These are phyloP conservation scores for Cenchrus fungigraminus DNA, from an alignment of 176 grass and related monocot species.

Conservation along the genomic window DNA sequence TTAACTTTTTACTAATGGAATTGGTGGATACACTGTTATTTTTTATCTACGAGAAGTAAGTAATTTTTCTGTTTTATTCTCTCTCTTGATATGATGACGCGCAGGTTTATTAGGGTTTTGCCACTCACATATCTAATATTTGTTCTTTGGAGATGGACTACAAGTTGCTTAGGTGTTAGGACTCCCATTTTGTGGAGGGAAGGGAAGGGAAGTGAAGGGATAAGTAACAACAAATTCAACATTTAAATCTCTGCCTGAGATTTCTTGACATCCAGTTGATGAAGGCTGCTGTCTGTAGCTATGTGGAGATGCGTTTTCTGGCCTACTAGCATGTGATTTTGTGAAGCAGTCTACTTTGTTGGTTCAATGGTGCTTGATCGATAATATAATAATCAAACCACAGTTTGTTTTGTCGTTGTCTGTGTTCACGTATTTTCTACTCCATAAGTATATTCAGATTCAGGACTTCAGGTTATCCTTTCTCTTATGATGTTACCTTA, in stretches of 20 bases:
- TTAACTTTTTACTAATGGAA: neutral
- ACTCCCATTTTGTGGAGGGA: neutral
- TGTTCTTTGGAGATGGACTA: neutral
- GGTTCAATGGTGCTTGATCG: constrained; percentile 10
- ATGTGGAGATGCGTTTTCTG: neutral
- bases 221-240: neutral
- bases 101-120: neutral
- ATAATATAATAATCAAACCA: constrained; percentile 4
- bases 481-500: neutral
- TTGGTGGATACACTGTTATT: neutral
- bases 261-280: neutral
- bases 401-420: neutral
- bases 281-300: neutral
- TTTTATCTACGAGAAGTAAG: neutral
- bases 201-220: neutral
- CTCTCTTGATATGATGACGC: too few species aligned
- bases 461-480: neutral
- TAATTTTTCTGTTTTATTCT: too few species aligned
- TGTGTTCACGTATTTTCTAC: neutral
- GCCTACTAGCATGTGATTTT: neutral
- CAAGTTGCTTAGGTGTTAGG: neutral
- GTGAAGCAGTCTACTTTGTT: neutral
- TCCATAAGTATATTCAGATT: neutral
- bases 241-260: neutral
- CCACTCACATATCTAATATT: neutral